Evolutionary conservation across 1,284 basidiomycete genomes (phyloP).

Genomic region (Cryptococcus sp.): DNA sequence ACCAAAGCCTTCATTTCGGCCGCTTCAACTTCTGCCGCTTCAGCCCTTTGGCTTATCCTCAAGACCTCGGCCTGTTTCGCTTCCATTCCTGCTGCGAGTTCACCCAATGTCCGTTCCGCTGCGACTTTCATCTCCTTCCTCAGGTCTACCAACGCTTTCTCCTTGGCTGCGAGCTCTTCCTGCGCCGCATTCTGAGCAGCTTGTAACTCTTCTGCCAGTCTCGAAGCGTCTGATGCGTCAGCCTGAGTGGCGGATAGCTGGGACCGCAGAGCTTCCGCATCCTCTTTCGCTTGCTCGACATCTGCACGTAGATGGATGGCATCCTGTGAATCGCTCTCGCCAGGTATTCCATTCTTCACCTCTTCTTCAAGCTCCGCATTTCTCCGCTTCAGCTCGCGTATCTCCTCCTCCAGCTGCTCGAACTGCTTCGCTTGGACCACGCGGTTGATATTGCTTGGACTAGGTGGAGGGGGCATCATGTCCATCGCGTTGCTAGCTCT

Average conservation of each 20-base stretch:
- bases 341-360: conserved; percentile 9
- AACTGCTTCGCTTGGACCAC: conserved; percentile 40
- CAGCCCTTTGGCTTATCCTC: conserved; percentile 40
- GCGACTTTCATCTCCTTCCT: conserved; percentile 46
- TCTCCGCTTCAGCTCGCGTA: conserved; percentile 10
- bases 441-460: conserved; percentile 40
- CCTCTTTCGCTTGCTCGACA: conserved; percentile 28
- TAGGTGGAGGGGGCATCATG: conserved; percentile 54
- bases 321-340: conserved; percentile 11
- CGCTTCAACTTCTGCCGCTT: conserved; percentile 39
- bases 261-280: conserved; percentile 34
- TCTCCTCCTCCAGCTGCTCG: conserved; percentile 43
- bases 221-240: conserved; percentile 41
- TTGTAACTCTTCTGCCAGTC: conserved; percentile 39
- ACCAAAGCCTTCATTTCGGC: conserved; percentile 43
- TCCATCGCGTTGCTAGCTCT: conserved; percentile 35
- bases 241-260: conserved; percentile 41
- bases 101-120: conserved; percentile 39
- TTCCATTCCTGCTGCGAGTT: conserved; percentile 53
- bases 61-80: conserved; percentile 50
- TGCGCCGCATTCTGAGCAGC: conserved; percentile 32
- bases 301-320: conserved; percentile 41
- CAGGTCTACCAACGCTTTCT: conserved; percentile 40
- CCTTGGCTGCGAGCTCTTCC: conserved; percentile 33
- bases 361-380: conserved; percentile 25